Base-by-base conservation (phyloP, 768 basidiomycete genomes). In the Sarcomyxa edulis region DNA sequence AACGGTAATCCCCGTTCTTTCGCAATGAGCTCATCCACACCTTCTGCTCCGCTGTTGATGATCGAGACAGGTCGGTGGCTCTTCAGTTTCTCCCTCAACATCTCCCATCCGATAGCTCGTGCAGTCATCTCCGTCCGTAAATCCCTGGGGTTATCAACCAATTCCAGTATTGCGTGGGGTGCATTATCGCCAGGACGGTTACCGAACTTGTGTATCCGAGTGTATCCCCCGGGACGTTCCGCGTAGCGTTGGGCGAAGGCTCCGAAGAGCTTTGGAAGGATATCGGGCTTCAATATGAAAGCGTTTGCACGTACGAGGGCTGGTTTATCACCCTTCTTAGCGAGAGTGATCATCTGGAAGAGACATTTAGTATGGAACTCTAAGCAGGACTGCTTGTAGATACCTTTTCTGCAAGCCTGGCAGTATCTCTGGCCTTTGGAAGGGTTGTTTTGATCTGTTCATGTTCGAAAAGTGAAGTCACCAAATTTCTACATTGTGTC, bases 361-460 rank as follows among this genome's bases (percentile, higher is more conserved):
- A 35, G 37, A 33, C 12, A 30, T 43, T 33, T 7, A 48, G 47
- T 16, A 26, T 25, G 37, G 25, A 28, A 34, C 27, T 16, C 27
- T 8, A 22, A 15, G 15, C 15, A 14, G 22, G 20, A 18, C 30
- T 36, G 10, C 26, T n/a, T n/a, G n/a, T 22, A 29, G 11, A 15
- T 42, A 84, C 93, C 81, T 95, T 94, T 55, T 99, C 95, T 11
- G 93, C 94, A 37, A 97, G 66, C 48, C 91, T 74, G 10, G 90
- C 90, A 4, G 93, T 68, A 51, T 96, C 93, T 56, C 86, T 84
- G 2, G 96, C 96, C 61, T 97, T 98, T 22, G 95, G 84, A 11
- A 97, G 64, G 0, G 96, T 99, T 5, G 96, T 98, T 59, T 87
- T 84, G 56, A 99, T 91, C 55, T 90, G 87, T 54, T 96, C 91